Evolutionary conservation across 257 asterid species (phyloP).

Genomic region (Scutellaria barbata): DNA sequence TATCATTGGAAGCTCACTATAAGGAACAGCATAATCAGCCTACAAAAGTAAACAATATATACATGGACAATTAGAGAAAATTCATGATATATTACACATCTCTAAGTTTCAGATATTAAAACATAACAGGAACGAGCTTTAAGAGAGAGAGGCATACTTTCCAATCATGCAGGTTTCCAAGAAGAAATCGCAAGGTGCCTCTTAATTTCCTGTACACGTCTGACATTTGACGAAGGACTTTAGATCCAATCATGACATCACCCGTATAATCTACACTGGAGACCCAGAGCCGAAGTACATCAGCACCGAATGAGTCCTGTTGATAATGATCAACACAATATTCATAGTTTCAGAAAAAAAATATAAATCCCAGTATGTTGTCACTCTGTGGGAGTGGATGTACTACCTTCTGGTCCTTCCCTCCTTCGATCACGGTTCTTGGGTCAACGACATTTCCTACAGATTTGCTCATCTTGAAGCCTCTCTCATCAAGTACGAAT

Average conservation of each 20-base stretch:
- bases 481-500: conserved; percentile 93
- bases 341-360: conserved; percentile 33
- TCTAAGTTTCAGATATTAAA: not conserved
- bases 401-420: conserved; percentile 75
- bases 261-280: conserved; percentile 95
- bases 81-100: conserved; percentile 1
- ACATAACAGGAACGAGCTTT: conserved; percentile 24
- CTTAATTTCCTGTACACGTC: conserved; percentile 89
- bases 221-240: conserved; percentile 96
- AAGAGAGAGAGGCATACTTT: conserved; percentile 58
- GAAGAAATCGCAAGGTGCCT: conserved; percentile 95
- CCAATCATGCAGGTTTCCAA: conserved; percentile 97
- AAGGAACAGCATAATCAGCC: conserved; percentile 79
- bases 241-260: conserved; percentile 83
- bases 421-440: conserved; percentile 85
- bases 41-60: conserved; percentile 39
- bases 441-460: conserved; percentile 97
- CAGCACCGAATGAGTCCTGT: conserved; percentile 95
- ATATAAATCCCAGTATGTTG: not conserved
- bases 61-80: not conserved
- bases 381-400: too few relatives aligned
- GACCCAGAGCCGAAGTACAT: conserved; percentile 96
- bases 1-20: conserved; percentile 76
- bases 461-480: conserved; percentile 98
- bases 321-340: conserved; percentile 37